A percentile compares a stretch with the other conserved stretches of the same genome.
Evolutionary conservation across 2,329 filamentous ascomycete species (phyloP).

Genomic region (Sporothrix brunneoviolacea): DNA sequence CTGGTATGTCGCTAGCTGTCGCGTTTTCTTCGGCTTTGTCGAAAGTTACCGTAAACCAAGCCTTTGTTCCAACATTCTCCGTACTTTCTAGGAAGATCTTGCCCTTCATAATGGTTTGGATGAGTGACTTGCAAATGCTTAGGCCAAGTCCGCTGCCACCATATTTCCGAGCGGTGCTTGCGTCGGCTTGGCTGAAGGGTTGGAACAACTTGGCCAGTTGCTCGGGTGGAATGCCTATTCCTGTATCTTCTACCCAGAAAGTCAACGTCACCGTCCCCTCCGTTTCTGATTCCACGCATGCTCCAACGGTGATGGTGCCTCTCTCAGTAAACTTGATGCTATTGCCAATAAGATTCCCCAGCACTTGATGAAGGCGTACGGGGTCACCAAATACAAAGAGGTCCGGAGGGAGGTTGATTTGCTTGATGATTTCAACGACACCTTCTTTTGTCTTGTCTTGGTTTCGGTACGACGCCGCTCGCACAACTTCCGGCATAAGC

Average conservation of each 20-base stretch:
- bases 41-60: slow-evolving; percentile 78
- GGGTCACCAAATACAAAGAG: slow-evolving; percentile 65
- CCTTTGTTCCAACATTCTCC: slow-evolving; percentile 62
- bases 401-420: slow-evolving; percentile 64
- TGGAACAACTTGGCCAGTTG: slow-evolving; percentile 81
- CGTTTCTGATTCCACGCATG: slow-evolving; percentile 64
- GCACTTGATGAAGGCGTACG: slow-evolving; percentile 59
- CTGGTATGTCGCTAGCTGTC: background rate
- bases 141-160: slow-evolving; percentile 86
- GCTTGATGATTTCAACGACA: slow-evolving; percentile 58
- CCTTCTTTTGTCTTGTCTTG: slow-evolving; percentile 55
- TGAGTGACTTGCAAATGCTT: slow-evolving; percentile 90
- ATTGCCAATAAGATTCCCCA: slow-evolving; percentile 84
- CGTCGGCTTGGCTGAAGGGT: slow-evolving; percentile 88
- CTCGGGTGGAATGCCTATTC: slow-evolving; percentile 81
- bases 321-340: slow-evolving; percentile 89
- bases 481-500: slow-evolving; percentile 60
- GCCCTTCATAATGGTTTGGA: slow-evolving; percentile 87
- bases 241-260: slow-evolving; percentile 83
- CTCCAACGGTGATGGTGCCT: slow-evolving; percentile 78
- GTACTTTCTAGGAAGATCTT: slow-evolving; percentile 75
- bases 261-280: slow-evolving; percentile 65
- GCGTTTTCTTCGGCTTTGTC: slow-evolving; percentile 55
- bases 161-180: slow-evolving; percentile 82
- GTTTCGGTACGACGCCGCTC: slow-evolving; percentile 61